Evolutionary conservation across 306 rosid genomes (phyloP).

Genomic region (Dalbergia oliveri): DNA sequence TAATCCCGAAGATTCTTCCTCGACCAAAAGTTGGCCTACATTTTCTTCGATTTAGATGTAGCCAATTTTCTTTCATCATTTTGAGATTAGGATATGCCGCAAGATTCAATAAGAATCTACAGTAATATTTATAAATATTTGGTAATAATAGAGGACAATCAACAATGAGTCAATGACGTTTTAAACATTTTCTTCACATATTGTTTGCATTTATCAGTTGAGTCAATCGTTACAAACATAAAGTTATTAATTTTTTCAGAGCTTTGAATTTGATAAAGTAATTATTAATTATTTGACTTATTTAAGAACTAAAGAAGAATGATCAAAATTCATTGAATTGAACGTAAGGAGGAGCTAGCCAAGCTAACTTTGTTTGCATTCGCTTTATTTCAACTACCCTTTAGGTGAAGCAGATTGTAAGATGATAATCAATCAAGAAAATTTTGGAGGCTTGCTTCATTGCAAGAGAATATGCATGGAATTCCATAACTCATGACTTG

Average conservation of each 20-base stretch:
- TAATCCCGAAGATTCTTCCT: slow-evolving; percentile 46
- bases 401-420: slow-evolving; percentile 5
- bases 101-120: background rate
- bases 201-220: no score
- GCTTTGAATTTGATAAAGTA: no score
- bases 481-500: no score
- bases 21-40: slow-evolving; percentile 20
- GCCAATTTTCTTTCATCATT: no score
- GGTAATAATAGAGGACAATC: background rate
- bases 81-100: background rate
- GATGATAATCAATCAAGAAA: background rate
- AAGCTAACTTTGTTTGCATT: background rate
- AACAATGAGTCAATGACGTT: no score
- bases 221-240: background rate
- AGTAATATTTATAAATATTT: background rate
- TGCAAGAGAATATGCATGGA: background rate
- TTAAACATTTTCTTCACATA: no score
- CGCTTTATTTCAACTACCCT: background rate
- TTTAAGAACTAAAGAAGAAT: background rate
- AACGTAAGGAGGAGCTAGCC: background rate
- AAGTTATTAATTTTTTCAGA: no score
- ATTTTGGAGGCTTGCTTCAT: background rate
- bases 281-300: background rate
- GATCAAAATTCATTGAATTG: background rate
- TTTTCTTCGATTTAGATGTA: background rate